These are phyloP conservation scores for Oryza meridionalis DNA, from an alignment of 176 grass and related monocot genomes.

Conservation along the genomic window DNA sequence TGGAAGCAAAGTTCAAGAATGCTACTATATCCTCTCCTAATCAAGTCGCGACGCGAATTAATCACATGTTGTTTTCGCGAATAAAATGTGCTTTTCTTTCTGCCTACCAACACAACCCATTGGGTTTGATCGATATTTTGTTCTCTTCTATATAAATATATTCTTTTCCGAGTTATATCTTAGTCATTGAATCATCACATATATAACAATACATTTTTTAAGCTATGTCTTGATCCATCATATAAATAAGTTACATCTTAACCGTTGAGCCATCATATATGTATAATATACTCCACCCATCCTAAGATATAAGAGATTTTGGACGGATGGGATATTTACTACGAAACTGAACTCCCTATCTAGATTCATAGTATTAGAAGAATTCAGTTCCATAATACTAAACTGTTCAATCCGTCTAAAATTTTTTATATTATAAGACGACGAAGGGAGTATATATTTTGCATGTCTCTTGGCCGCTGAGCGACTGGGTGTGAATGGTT, in stretches of 20 bases:
- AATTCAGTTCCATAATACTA: too few relatives aligned
- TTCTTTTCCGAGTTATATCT: background rate
- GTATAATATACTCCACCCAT: too few relatives aligned
- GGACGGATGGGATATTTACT: too few relatives aligned
- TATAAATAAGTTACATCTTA: background rate
- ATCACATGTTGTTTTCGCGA: constrained; percentile 13
- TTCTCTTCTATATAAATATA: background rate
- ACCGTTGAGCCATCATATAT: background rate
- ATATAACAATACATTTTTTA: background rate
- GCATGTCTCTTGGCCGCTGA: too few relatives aligned
- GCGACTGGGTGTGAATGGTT: background rate
- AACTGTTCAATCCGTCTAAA: too few relatives aligned
- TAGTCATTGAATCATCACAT: background rate
- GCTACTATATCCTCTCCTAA: background rate
- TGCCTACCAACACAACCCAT: background rate
- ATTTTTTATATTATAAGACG: fast-evolving
- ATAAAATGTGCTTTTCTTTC: constrained; percentile 14
- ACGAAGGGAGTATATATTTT: too few relatives aligned
- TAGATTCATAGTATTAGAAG: too few relatives aligned
- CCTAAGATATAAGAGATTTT: too few relatives aligned
- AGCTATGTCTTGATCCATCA: background rate
- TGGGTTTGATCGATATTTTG: background rate
- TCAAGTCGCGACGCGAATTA: constrained; percentile 27
- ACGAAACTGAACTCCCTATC: too few relatives aligned
- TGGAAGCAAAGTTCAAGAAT: constrained; percentile 47